phyloP scores from a whole-genome alignment of 805 yeast species.

The Candida nonsorbophila region DNA sequence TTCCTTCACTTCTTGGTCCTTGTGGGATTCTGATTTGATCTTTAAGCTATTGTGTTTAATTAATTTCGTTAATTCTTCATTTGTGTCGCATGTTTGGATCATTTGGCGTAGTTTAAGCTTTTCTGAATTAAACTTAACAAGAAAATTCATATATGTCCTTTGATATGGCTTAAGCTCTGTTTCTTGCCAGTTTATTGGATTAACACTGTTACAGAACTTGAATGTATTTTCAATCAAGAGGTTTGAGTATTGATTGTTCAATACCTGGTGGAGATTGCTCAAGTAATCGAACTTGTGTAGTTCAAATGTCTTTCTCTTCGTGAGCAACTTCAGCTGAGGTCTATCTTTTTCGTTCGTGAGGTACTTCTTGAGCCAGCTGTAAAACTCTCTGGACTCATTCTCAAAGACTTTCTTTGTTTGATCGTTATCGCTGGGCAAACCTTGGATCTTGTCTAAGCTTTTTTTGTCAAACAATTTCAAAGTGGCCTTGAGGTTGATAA shows the following conservation, averaged over 20 bases:
- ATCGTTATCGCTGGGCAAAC: slow-evolving; percentile 8
- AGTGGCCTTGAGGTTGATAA: slow-evolving; percentile 22
- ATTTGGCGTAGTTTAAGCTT: slow-evolving; percentile 34
- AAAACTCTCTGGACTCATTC: slow-evolving; percentile 35
- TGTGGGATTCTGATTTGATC: slow-evolving; percentile 6
- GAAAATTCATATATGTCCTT: slow-evolving; percentile 25
- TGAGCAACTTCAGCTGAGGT: slow-evolving; percentile 33
- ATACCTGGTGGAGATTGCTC: slow-evolving; percentile 30
- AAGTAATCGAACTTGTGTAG: slow-evolving; percentile 42
- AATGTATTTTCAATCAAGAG: slow-evolving; percentile 30
- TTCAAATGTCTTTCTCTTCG: slow-evolving; percentile 35
- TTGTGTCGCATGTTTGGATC: slow-evolving; percentile 34
- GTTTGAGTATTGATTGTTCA: slow-evolving; percentile 37
- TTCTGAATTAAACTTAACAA: slow-evolving; percentile 36
- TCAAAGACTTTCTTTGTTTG: slow-evolving; percentile 31
- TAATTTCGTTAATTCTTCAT: slow-evolving; percentile 33
- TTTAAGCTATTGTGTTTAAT: slow-evolving; percentile 22
- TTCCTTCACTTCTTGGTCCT: slow-evolving; percentile 14
- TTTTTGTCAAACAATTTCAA: slow-evolving; percentile 22
- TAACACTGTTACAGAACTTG: slow-evolving; percentile 19
- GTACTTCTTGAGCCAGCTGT: slow-evolving; percentile 40
- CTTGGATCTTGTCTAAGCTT: slow-evolving; percentile 20
- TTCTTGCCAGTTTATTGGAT: slow-evolving; percentile 9
- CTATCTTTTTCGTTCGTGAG: slow-evolving; percentile 39
- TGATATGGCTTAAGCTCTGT: slow-evolving; percentile 14